Evolutionary conservation across 2,329 filamentous ascomycete genomes (phyloP).

Genomic region (Talaromyces pinophilus): DNA sequence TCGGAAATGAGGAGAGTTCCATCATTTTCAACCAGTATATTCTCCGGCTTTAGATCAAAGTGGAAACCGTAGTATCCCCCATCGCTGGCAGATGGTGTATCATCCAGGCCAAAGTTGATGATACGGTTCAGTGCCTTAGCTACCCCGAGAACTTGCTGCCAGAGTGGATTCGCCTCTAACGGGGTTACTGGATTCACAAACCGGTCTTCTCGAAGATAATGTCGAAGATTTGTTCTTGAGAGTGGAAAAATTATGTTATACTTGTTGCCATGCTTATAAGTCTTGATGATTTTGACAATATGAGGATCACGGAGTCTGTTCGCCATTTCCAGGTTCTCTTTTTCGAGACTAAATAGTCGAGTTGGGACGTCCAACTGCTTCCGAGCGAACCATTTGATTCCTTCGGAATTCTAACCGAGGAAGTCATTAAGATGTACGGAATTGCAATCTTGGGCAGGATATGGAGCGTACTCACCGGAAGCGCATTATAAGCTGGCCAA

Average conservation of each 20-base stretch:
- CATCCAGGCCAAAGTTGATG: background rate
- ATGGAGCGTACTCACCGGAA: background rate
- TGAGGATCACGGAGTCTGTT: background rate
- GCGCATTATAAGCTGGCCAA: background rate
- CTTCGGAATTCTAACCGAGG: background rate
- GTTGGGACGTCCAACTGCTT: background rate
- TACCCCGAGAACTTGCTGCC: background rate
- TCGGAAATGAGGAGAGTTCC: background rate
- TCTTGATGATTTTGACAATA: background rate
- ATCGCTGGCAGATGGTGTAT: background rate
- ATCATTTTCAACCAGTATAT: background rate
- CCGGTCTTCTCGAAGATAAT: background rate
- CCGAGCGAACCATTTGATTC: background rate
- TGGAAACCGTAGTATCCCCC: background rate
- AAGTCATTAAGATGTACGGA: background rate
- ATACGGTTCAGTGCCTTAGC: background rate
- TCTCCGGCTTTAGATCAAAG: background rate
- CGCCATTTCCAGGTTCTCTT: background rate
- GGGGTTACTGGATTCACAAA: background rate
- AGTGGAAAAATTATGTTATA: background rate
- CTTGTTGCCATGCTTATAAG: background rate
- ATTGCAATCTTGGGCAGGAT: background rate
- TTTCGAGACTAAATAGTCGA: background rate
- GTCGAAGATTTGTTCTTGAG: background rate
- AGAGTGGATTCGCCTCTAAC: background rate